These are phyloP conservation scores for Penicillium griseofulvum DNA, from an alignment of 2,329 filamentous ascomycete species.

Conservation along the genomic window DNA sequence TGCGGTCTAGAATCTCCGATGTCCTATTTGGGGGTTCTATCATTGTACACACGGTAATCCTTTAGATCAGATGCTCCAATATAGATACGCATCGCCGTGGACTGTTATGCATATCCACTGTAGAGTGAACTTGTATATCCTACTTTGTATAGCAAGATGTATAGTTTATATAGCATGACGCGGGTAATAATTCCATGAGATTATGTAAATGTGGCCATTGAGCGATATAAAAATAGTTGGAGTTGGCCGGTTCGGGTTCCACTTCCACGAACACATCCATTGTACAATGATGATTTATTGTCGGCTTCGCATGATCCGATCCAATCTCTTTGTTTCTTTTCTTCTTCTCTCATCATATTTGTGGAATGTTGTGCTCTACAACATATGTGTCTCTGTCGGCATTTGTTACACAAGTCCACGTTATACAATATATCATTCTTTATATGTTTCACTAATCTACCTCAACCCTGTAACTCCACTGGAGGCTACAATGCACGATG, in stretches of 20 bases:
- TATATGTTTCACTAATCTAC: neutral
- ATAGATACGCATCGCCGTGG: conserved; percentile 10
- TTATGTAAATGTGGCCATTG: neutral
- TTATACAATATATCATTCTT: neutral
- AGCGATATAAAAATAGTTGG: conserved; percentile 1
- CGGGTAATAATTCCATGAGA: neutral
- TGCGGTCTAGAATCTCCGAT: conserved; percentile 6
- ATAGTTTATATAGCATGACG: neutral
- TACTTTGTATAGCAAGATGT: too few relatives aligned
- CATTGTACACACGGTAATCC: neutral
- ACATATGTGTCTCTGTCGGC: neutral
- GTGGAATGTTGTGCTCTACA: neutral
- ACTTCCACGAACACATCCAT: neutral
- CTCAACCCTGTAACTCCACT: neutral
- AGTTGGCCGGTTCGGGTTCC: neutral
- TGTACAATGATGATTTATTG: conserved; percentile 1
- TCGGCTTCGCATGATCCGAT: neutral
- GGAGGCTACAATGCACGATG: neutral
- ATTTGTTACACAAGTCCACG: neutral
- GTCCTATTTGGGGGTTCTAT: neutral
- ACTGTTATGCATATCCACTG: conserved; percentile 1
- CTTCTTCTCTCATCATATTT: neutral
- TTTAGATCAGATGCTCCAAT: neutral
- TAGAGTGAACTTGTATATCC: neutral
- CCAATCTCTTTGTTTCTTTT: neutral